Evolutionary conservation across 352 stramenopile genomes (phyloP).

Genomic region (Globisporangium rhizosaccharum): DNA sequence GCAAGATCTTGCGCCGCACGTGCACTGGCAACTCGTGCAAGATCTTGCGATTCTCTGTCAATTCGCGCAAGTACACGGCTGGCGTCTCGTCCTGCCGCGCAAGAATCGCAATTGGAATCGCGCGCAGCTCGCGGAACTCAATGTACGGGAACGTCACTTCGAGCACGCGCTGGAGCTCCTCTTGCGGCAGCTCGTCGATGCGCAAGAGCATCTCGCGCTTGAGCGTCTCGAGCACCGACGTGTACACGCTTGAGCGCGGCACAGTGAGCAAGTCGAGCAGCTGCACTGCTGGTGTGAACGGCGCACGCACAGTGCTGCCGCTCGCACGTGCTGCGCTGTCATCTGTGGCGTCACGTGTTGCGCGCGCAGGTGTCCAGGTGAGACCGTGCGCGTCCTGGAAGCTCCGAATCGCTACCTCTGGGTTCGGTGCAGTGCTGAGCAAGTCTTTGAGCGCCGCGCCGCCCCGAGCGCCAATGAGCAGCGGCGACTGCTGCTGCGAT

Average conservation of each 20-base stretch:
- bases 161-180: constrained; percentile 61
- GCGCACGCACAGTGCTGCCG: background rate
- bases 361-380: constrained; percentile 28
- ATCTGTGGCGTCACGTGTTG: constrained; percentile 2
- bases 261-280: constrained; percentile 78
- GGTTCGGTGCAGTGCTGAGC: constrained; percentile 77
- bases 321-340: too few species aligned
- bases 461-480: constrained; percentile 66
- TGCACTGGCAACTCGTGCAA: constrained; percentile 73
- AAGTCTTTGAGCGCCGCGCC: constrained; percentile 77
- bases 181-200: constrained; percentile 62
- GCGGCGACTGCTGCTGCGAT: constrained; percentile 15
- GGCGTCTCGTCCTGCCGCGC: constrained; percentile 76
- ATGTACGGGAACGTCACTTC: constrained; percentile 86
- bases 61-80: constrained; percentile 63
- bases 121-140: constrained; percentile 81
- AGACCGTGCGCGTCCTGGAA: constrained; percentile 72
- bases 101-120: constrained; percentile 80
- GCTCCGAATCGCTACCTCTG: constrained; percentile 73
- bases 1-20: constrained; percentile 78
- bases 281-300: constrained; percentile 53
- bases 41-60: constrained; percentile 80
- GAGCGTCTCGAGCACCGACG: constrained; percentile 63
- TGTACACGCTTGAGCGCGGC: constrained; percentile 53
- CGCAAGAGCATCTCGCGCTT: constrained; percentile 69